phyloP scores from a whole-genome alignment of 2,329 filamentous ascomycete species.

The Tothia fuscella region DNA sequence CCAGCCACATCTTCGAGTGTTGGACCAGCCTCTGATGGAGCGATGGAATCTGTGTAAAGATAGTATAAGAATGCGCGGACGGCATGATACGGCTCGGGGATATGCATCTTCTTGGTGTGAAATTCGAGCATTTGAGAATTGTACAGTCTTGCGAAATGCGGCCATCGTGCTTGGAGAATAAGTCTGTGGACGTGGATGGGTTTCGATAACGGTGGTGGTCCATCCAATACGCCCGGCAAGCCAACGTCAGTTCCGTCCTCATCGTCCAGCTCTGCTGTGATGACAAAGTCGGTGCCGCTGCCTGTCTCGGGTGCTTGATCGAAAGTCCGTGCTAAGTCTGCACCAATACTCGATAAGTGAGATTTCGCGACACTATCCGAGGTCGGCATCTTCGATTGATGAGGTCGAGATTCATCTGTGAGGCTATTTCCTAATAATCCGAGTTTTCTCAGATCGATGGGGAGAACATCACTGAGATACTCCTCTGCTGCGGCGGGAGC shows the following conservation, averaged over 20 bases:
- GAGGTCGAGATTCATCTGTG: slow-evolving; percentile 26
- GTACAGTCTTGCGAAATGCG: slow-evolving; percentile 87
- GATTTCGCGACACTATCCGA: slow-evolving; percentile 42
- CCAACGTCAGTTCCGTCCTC: slow-evolving; percentile 58
- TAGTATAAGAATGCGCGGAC: slow-evolving; percentile 94
- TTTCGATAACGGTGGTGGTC: slow-evolving; percentile 43
- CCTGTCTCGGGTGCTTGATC: slow-evolving; percentile 74
- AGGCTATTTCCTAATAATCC: slow-evolving; percentile 77
- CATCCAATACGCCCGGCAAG: too few relatives aligned
- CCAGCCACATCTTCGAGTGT: slow-evolving; percentile 77
- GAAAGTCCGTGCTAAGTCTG: slow-evolving; percentile 77
- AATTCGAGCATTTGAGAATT: slow-evolving; percentile 94
- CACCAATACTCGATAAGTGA: slow-evolving; percentile 55
- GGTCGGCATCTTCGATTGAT: slow-evolving; percentile 30
- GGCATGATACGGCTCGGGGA: slow-evolving; percentile 87
- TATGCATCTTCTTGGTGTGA: slow-evolving; percentile 94
- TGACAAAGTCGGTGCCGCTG: slow-evolving; percentile 79
- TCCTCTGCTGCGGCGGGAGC: slow-evolving; percentile 66
- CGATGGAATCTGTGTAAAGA: slow-evolving; percentile 88
- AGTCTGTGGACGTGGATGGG: slow-evolving; percentile 93
- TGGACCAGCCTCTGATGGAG: slow-evolving; percentile 35
- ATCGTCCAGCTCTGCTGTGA: slow-evolving; percentile 77
- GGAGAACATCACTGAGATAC: slow-evolving; percentile 86
- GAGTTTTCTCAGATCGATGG: slow-evolving; percentile 83
- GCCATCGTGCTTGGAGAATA: slow-evolving; percentile 90